Percentiles rank a stretch among this genome's conserved stretches.
Evolutionary conservation across 139 green algal species (phyloP).

Genomic region (Zygnema circumcarinatum): DNA sequence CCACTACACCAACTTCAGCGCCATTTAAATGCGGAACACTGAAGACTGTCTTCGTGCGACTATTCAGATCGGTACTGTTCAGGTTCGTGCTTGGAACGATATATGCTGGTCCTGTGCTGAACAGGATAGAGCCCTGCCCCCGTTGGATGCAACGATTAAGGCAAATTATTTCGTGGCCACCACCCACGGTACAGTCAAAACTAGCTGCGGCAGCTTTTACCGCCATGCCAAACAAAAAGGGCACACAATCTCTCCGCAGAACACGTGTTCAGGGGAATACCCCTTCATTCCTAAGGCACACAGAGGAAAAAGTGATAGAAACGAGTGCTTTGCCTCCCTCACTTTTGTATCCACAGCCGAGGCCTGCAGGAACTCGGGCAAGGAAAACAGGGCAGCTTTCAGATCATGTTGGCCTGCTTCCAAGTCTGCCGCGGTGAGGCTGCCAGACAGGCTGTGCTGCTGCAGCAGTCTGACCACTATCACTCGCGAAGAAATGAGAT

Average conservation of each 20-base stretch:
- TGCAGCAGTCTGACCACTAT: not conserved
- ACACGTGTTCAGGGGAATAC: too few species aligned
- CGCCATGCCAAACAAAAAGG: too few species aligned
- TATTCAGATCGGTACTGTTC: not conserved
- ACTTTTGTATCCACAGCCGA: slow-evolving; percentile 12
- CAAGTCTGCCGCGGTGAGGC: not conserved
- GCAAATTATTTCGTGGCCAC: too few species aligned
- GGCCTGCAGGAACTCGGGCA: slow-evolving; percentile 7
- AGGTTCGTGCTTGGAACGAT: not conserved
- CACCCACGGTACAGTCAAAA: too few species aligned
- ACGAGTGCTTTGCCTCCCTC: too few species aligned
- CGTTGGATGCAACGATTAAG: too few species aligned
- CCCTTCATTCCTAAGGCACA: too few species aligned
- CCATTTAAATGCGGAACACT: not conserved
- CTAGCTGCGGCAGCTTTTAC: too few species aligned
- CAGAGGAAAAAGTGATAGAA: too few species aligned
- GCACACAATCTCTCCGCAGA: too few species aligned
- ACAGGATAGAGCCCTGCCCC: not conserved
- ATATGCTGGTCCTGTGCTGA: not conserved
- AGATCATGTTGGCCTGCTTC: not conserved
- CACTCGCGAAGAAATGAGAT: slow-evolving; percentile 4
- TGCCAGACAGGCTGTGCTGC: not conserved
- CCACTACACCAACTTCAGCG: not conserved
- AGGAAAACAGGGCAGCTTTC: not conserved
- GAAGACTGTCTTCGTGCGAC: not conserved